A percentile compares a stretch with the other conserved stretches of the same genome.
Conservation (phyloP, 208 protist species). For the Trypanosoma vivax region DNA sequence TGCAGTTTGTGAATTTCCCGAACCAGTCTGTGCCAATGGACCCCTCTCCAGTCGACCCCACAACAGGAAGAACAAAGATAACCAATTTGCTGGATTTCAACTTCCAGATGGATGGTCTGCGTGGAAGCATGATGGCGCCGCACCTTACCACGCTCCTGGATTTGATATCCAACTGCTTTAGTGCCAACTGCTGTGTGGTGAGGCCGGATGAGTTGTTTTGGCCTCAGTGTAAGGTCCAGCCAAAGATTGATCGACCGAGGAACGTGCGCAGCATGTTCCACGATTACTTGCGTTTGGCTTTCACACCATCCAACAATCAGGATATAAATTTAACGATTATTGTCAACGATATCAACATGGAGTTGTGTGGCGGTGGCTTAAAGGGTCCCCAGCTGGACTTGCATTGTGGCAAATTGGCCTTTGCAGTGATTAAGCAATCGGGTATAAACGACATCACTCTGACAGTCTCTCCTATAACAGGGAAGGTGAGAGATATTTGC, state of each 20-base stretch:
- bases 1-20: constrained; percentile 50
- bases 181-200: constrained; percentile 53
- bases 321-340: constrained; percentile 52
- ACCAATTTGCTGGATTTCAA: constrained; percentile 68
- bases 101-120: constrained; percentile 46
- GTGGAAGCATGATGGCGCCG: constrained; percentile 48
- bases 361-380: neutral
- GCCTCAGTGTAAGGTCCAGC: constrained; percentile 72
- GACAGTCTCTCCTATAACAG: constrained; percentile 45
- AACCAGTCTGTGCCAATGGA: constrained; percentile 58
- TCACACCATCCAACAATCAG: constrained; percentile 56
- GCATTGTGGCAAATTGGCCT: constrained; percentile 29
- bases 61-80: constrained; percentile 41
- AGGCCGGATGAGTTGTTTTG: constrained; percentile 78
- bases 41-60: constrained; percentile 22
- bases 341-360: constrained; percentile 47
- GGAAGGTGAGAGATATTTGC: constrained; percentile 21
- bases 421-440: constrained; percentile 68
- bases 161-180: constrained; percentile 64
- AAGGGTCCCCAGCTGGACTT: constrained; percentile 17
- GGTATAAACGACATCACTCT: constrained; percentile 48
- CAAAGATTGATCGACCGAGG: constrained; percentile 53
- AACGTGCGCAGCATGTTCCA: constrained; percentile 77
- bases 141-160: constrained; percentile 68
- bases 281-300: constrained; percentile 47